These are phyloP conservation scores for Verticillium alfalfae DNA, from an alignment of 2,329 filamentous ascomycete genomes.

Conservation along the genomic window DNA sequence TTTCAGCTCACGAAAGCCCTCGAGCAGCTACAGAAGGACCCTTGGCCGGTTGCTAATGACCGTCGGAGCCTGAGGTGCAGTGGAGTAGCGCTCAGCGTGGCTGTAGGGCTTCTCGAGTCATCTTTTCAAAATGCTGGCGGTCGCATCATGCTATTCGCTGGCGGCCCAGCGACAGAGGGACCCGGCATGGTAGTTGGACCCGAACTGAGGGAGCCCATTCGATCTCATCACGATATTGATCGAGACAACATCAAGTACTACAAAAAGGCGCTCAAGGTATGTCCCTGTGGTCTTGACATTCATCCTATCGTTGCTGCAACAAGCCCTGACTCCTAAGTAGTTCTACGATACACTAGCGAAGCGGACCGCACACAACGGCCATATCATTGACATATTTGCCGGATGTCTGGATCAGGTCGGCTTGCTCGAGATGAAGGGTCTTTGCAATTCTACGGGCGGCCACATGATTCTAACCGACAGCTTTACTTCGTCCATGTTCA, in stretches of 20 bases:
- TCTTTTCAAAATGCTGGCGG: conserved; percentile 94
- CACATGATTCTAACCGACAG: conserved; percentile 98
- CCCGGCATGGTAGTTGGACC: conserved; percentile 95
- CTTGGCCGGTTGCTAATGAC: conserved; percentile 94
- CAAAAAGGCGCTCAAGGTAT: conserved; percentile 93
- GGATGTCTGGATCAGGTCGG: conserved; percentile 97
- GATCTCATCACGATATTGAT: conserved; percentile 98
- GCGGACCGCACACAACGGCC: conserved; percentile 90
- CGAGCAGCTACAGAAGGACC: conserved; percentile 92
- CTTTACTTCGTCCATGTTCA: conserved; percentile 99
- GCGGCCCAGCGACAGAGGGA: conserved; percentile 90
- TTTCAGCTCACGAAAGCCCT: conserved; percentile 95
- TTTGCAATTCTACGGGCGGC: conserved; percentile 92
- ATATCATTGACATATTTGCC: conserved; percentile 96
- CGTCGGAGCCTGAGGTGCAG: conserved; percentile 87
- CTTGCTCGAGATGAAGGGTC: conserved; percentile 94
- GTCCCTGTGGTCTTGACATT: conserved; percentile 13
- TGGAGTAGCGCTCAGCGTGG: conserved; percentile 92
- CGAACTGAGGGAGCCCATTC: conserved; percentile 91
- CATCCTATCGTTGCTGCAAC: not conserved
- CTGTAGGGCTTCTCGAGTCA: conserved; percentile 84
- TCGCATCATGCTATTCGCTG: conserved; percentile 95
- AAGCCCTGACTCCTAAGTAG: conserved; percentile 30
- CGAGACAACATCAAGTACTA: conserved; percentile 99
- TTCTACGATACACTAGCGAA: conserved; percentile 96